Conservation (phyloP, 345 rosid genomes). For the Corchorus olitorius region DNA sequence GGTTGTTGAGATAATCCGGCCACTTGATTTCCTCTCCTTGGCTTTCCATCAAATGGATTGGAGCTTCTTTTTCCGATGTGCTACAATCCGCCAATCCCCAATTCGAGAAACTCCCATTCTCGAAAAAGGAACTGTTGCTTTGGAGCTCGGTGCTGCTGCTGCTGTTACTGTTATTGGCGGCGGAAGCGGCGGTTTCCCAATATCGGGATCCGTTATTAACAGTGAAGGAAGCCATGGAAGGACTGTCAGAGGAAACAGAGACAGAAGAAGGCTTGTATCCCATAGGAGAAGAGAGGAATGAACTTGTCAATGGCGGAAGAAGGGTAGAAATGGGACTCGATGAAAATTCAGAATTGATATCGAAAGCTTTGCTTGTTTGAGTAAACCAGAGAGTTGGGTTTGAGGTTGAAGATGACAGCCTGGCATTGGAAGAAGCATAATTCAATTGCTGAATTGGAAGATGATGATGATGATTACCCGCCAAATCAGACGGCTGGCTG, state of each 20-base stretch:
- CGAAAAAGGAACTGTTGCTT: conserved; percentile 54
- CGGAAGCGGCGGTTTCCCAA: conserved; percentile 46
- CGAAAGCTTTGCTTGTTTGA: conserved; percentile 37
- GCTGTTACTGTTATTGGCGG: conserved; percentile 42
- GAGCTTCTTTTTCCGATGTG: conserved; percentile 45
- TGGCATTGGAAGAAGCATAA: conserved; percentile 38
- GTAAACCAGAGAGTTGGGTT: conserved; percentile 40
- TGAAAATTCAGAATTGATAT: conserved; percentile 40
- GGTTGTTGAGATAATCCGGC: conserved; percentile 53
- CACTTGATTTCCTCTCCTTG: conserved; percentile 45
- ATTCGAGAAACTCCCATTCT: conserved; percentile 36
- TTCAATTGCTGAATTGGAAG: conserved; percentile 44
- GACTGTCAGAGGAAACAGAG: conserved; percentile 34
- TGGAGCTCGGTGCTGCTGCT: conserved; percentile 52
- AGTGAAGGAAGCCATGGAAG: conserved; percentile 35
- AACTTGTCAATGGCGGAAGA: conserved; percentile 30
- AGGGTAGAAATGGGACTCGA: conserved; percentile 33
- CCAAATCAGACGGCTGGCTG: conserved; percentile 35
- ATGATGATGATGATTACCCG: conserved; percentile 17
- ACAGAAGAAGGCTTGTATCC: conserved; percentile 44
- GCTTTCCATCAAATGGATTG: conserved; percentile 35
- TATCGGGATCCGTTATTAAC: conserved; percentile 32
- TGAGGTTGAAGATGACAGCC: conserved; percentile 34
- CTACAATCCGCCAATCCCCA: conserved; percentile 65
- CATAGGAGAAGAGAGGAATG: conserved; percentile 29